phyloP scores from a whole-genome alignment of 257 asterid species.

The Cinchona pubescens region DNA sequence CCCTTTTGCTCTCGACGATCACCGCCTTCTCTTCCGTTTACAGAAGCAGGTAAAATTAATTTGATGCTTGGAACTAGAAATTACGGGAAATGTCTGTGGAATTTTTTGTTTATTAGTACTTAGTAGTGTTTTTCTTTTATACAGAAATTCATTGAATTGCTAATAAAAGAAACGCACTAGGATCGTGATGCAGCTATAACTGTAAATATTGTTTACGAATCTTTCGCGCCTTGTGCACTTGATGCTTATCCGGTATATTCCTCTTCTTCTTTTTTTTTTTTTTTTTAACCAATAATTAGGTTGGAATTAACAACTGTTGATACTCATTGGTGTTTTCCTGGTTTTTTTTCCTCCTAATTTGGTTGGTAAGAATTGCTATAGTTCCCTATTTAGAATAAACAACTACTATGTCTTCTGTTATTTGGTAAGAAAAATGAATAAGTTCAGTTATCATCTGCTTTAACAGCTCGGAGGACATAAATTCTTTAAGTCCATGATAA shows the following conservation, averaged over 20 bases:
- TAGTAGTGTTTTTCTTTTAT: too few species aligned
- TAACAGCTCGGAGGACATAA: too few species aligned
- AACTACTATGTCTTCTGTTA: too few species aligned
- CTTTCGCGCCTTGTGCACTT: slow-evolving; percentile 93
- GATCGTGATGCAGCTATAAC: slow-evolving; percentile 79
- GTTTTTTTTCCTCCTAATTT: background rate
- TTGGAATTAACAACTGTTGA: slow-evolving; percentile 23
- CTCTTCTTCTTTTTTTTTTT: background rate
- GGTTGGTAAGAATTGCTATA: background rate
- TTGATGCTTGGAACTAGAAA: background rate
- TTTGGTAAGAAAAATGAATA: too few species aligned
- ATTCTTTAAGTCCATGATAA: too few species aligned
- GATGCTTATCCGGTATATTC: slow-evolving; percentile 86
- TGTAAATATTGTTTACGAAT: slow-evolving; percentile 65
- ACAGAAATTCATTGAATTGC: slow-evolving; percentile 85
- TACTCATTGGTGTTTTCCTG: slow-evolving; percentile 74
- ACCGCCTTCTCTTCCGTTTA: slow-evolving; percentile 85
- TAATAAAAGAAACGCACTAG: slow-evolving; percentile 77
- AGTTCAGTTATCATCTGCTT: too few species aligned
- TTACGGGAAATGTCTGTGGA: background rate
- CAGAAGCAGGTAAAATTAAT: slow-evolving; percentile 72
- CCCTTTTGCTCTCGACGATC: slow-evolving; percentile 74
- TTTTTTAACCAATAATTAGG: too few species aligned
- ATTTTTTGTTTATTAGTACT: background rate
- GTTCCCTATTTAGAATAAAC: too few species aligned